Conservation (phyloP, 1,284 basidiomycete genomes). For the Cutaneotrichosporon arboriforme region DNA sequence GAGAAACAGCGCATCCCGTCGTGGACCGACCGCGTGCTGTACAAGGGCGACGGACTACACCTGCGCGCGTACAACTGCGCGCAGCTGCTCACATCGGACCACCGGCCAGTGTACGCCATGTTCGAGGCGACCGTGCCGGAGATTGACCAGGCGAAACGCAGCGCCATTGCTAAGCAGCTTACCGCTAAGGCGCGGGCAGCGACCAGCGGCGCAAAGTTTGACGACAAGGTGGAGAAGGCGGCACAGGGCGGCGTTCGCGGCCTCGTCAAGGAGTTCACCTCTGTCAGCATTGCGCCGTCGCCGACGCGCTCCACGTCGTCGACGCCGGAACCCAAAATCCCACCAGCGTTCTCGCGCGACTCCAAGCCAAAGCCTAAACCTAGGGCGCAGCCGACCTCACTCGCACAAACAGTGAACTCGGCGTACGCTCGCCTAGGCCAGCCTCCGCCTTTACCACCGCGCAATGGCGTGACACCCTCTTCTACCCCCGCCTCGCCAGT, state of each 20-base stretch:
- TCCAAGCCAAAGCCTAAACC: slow-evolving; percentile 4
- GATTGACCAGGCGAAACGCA: slow-evolving; percentile 70
- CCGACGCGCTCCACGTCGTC: slow-evolving; percentile 3
- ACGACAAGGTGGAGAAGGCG: slow-evolving; percentile 13
- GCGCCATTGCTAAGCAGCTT: slow-evolving; percentile 24
- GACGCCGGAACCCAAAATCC: slow-evolving; percentile 4
- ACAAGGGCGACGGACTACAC: slow-evolving; percentile 56
- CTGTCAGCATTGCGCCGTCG: slow-evolving; percentile 7
- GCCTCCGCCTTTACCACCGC: slow-evolving; percentile 17
- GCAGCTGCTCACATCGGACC: slow-evolving; percentile 83
- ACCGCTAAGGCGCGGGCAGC: slow-evolving; percentile 7
- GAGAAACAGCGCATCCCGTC: slow-evolving; percentile 96
- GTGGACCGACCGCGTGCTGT: slow-evolving; percentile 96
- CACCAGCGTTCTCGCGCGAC: slow-evolving; percentile 13
- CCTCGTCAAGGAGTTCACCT: slow-evolving; percentile 21
- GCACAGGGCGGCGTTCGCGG: slow-evolving; percentile 21
- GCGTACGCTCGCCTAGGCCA: slow-evolving; percentile 11
- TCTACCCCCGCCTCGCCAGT: not conserved
- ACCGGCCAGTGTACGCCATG: slow-evolving; percentile 85
- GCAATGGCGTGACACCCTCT: slow-evolving; percentile 7
- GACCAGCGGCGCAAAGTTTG: slow-evolving; percentile 4
- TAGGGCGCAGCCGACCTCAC: not conserved
- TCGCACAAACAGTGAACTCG: slow-evolving; percentile 5
- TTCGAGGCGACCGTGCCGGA: slow-evolving; percentile 72
- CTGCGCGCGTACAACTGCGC: slow-evolving; percentile 55